phyloP scores from a whole-genome alignment of 306 rosid species.

The Cicer chorassanicum region DNA sequence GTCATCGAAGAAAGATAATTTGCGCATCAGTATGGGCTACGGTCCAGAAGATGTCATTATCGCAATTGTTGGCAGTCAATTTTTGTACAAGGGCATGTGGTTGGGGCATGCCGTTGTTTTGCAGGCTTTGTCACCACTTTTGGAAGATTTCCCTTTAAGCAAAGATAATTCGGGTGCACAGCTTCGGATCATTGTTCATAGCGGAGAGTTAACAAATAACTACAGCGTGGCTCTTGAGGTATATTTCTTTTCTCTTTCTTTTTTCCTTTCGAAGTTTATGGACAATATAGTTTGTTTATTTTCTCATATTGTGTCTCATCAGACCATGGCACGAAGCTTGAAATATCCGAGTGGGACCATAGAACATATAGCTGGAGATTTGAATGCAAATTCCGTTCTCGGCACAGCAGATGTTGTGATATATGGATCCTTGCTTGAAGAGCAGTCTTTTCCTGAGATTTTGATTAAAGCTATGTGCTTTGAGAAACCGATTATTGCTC shows the following conservation, averaged over 20 bases:
- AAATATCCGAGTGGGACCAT: slow-evolving; percentile 76
- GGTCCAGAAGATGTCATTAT: slow-evolving; percentile 66
- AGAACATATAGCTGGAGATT: slow-evolving; percentile 72
- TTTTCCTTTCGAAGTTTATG: slow-evolving; percentile 38
- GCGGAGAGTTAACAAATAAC: slow-evolving; percentile 72
- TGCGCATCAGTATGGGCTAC: slow-evolving; percentile 67
- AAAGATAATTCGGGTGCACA: slow-evolving; percentile 54
- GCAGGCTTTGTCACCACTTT: slow-evolving; percentile 72
- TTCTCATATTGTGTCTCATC: slow-evolving; percentile 50
- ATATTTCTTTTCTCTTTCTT: slow-evolving; percentile 9
- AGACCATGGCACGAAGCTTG: slow-evolving; percentile 80
- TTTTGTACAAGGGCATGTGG: slow-evolving; percentile 90
- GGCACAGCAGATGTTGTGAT: slow-evolving; percentile 71
- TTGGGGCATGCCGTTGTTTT: slow-evolving; percentile 88
- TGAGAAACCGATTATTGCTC: slow-evolving; percentile 88
- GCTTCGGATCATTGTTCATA: slow-evolving; percentile 70
- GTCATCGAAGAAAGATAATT: slow-evolving; percentile 56
- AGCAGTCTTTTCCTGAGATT: slow-evolving; percentile 81
- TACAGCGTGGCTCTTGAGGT: slow-evolving; percentile 83
- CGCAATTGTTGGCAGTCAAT: slow-evolving; percentile 88
- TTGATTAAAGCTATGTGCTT: slow-evolving; percentile 90
- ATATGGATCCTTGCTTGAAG: slow-evolving; percentile 87
- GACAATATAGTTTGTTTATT: slow-evolving; percentile 32
- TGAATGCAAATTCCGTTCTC: slow-evolving; percentile 64
- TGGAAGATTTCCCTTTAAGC: slow-evolving; percentile 55